phyloP scores from a whole-genome alignment of 2,329 filamentous ascomycete species.

The Talaromyces amestolkiae region DNA sequence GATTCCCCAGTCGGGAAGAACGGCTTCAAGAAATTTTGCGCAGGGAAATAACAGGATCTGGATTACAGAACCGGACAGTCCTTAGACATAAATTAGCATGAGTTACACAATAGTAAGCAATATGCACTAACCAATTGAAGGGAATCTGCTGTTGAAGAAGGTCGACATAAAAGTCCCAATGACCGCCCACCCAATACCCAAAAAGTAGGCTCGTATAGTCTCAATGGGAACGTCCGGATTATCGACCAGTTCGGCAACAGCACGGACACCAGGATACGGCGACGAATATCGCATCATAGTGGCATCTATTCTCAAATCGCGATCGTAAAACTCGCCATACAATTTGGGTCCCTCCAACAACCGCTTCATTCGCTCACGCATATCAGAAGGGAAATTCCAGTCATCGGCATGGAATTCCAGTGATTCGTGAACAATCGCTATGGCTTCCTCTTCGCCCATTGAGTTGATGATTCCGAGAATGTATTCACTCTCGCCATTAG shows the following conservation, averaged over 20 bases:
- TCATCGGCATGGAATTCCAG: slow-evolving; percentile 12
- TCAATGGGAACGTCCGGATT: slow-evolving; percentile 8
- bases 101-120: neutral
- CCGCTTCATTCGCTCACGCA: slow-evolving; percentile 12
- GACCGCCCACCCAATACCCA: slow-evolving; percentile 8
- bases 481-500: slow-evolving; percentile 8
- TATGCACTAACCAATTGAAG: neutral
- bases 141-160: slow-evolving; percentile 14
- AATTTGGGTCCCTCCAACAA: slow-evolving; percentile 3
- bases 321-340: slow-evolving; percentile 13
- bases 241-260: slow-evolving; percentile 7
- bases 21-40: slow-evolving; percentile 9
- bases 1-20: slow-evolving; percentile 10
- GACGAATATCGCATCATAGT: slow-evolving; percentile 13
- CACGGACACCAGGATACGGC: slow-evolving; percentile 10
- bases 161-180: slow-evolving; percentile 13
- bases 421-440: slow-evolving; percentile 1
- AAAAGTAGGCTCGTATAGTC: slow-evolving; percentile 13
- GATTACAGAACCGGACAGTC: neutral
- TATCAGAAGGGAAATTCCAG: slow-evolving; percentile 12
- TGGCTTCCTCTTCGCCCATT: slow-evolving; percentile 11
- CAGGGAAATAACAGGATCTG: slow-evolving; percentile 11
- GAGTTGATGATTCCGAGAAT: slow-evolving; percentile 13
- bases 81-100: neutral
- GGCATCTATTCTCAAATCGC: slow-evolving; percentile 11